Conservation (phyloP, 2,329 filamentous ascomycete species). For the Hypoxylon sp. region DNA sequence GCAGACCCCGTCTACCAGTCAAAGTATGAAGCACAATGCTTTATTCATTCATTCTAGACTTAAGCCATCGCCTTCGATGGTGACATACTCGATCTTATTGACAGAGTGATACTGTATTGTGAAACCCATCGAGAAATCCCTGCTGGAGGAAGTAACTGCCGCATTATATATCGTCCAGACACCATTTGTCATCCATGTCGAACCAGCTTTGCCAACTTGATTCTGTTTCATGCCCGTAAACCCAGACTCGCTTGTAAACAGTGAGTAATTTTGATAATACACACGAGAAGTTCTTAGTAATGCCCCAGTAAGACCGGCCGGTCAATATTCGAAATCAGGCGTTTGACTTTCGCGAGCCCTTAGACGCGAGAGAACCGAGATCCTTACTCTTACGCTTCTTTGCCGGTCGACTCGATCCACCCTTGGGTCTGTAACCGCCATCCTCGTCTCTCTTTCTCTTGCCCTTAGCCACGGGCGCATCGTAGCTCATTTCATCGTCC, state of each 20-base stretch:
- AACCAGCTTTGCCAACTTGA: conserved; percentile 9
- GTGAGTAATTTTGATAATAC: conserved; percentile 12
- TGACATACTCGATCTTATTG: conserved; percentile 15
- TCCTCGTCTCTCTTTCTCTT: conserved; percentile 72
- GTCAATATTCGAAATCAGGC: background rate
- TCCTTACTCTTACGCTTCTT: conserved; percentile 72
- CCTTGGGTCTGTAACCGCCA: conserved; percentile 70
- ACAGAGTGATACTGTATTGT: background rate
- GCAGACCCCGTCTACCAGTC: conserved; percentile 26
- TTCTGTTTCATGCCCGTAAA: background rate
- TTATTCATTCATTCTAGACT: background rate
- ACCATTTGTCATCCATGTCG: conserved; percentile 23
- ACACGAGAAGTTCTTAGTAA: conserved; percentile 5
- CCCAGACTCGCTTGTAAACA: background rate
- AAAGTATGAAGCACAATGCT: background rate
- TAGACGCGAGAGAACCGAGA: conserved; percentile 37
- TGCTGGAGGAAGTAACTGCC: background rate
- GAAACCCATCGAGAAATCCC: conserved; percentile 4
- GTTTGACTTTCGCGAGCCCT: conserved; percentile 44
- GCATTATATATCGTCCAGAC: conserved; percentile 26
- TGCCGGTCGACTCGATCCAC: conserved; percentile 64
- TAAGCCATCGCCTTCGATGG: background rate
- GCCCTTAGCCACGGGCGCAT: conserved; percentile 59
- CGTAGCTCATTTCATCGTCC: conserved; percentile 53
- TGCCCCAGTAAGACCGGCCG: background rate